phyloP scores from a whole-genome alignment of 306 rosid species.

The Rubus parviflorus region DNA sequence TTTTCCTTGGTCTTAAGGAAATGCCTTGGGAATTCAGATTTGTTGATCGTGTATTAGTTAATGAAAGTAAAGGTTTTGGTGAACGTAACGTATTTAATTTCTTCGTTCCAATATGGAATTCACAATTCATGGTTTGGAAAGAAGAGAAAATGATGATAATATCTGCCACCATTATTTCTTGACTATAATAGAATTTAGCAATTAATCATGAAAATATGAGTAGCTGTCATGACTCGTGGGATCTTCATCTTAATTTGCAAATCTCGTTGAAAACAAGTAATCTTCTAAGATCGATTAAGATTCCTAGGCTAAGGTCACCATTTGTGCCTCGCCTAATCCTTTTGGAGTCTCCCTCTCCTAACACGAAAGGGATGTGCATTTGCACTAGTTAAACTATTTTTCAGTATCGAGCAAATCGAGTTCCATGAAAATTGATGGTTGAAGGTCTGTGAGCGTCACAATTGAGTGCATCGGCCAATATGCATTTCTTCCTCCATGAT shows the following conservation, averaged over 20 bases:
- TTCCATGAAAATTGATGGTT: no score
- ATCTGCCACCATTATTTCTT: not conserved
- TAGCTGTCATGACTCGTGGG: conserved; percentile 1
- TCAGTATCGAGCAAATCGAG: no score
- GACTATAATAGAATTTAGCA: not conserved
- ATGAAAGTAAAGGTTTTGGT: conserved; percentile 7
- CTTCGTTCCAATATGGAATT: not conserved
- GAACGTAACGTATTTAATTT: not conserved
- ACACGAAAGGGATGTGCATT: not conserved
- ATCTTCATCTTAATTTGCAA: conserved; percentile 1
- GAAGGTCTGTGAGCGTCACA: no score
- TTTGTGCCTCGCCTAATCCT: no score
- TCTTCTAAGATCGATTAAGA: not conserved
- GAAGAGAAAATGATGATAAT: not conserved
- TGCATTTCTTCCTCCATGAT: no score
- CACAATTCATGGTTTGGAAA: not conserved
- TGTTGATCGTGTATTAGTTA: not conserved
- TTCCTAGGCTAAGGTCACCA: not conserved
- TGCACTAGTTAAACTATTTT: no score
- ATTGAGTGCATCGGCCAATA: no score
- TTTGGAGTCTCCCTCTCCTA: not conserved
- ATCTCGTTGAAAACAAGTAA: not conserved
- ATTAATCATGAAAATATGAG: not conserved
- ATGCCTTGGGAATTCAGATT: conserved; percentile 8
- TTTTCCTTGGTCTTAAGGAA: not conserved